Conservation (phyloP, 1,284 basidiomycete species). For the Cutaneotrichosporon sp. region DNA sequence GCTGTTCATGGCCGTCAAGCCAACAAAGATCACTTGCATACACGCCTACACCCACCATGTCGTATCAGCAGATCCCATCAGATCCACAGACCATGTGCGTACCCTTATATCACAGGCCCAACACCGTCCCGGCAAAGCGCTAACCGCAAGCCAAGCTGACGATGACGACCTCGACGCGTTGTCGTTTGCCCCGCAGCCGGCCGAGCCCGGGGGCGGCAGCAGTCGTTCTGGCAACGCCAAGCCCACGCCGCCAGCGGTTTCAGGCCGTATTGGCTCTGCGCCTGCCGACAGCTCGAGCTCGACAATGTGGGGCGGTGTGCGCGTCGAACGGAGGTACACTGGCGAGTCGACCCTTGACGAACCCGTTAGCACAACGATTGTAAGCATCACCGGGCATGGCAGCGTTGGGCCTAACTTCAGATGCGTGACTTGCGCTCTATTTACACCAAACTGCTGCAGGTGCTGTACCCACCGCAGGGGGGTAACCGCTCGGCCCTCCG, state of each 20-base stretch:
- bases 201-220: not conserved
- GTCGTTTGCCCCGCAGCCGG: constrained; percentile 32
- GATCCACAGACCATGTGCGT: constrained; percentile 35
- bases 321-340: constrained; percentile 76
- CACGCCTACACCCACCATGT: constrained; percentile 18
- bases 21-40: not conserved
- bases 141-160: constrained; percentile 42
- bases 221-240: constrained; percentile 3
- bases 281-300: constrained; percentile 18
- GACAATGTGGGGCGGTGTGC: constrained; percentile 60
- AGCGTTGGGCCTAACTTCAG: constrained; percentile 48
- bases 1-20: not conserved
- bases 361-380: constrained; percentile 80
- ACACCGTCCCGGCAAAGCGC: too few relatives aligned
- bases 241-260: constrained; percentile 45
- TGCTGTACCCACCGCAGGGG: constrained; percentile 73
- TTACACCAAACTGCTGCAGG: constrained; percentile 84
- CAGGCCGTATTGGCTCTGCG: constrained; percentile 66
- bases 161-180: constrained; percentile 48
- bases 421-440: constrained; percentile 81
- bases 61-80: constrained; percentile 25
- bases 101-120: too few relatives aligned
- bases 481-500: constrained; percentile 70
- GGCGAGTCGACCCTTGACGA: constrained; percentile 85
- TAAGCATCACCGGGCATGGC: constrained; percentile 52